phyloP scores from a whole-genome alignment of 352 stramenopile species.

The Phytopythium helicoides region DNA sequence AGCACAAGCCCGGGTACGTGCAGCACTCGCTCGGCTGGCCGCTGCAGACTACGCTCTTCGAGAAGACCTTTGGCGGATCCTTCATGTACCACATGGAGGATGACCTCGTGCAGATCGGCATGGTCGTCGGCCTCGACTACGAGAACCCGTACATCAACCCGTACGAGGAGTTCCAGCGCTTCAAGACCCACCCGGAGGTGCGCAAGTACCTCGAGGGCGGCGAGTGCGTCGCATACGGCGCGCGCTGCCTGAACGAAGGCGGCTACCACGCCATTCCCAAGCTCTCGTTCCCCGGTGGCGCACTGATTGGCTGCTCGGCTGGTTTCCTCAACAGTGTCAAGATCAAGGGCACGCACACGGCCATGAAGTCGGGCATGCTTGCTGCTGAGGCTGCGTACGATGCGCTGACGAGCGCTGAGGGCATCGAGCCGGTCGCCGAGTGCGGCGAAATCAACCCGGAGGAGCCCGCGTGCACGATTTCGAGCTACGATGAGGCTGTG shows the following conservation, averaged over 20 bases:
- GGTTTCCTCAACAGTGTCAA: constrained; percentile 99
- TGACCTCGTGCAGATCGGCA: constrained; percentile 93
- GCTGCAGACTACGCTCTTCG: constrained; percentile 88
- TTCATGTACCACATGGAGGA: constrained; percentile 99
- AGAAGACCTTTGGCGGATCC: constrained; percentile 96
- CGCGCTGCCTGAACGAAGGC: constrained; percentile 92
- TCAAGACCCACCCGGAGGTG: constrained; percentile 97
- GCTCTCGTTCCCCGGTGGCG: constrained; percentile 96
- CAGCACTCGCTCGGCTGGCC: constrained; percentile 99
- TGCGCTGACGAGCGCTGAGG: constrained; percentile 48
- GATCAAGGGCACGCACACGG: constrained; percentile 99
- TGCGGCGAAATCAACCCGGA: constrained; percentile 72
- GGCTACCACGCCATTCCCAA: constrained; percentile 98
- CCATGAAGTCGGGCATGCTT: constrained; percentile 98
- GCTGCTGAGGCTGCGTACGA: constrained; percentile 96
- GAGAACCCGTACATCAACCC: constrained; percentile 99
- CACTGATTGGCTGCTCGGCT: constrained; percentile 95
- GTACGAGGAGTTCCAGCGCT: constrained; percentile 99
- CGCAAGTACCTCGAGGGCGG: constrained; percentile 93
- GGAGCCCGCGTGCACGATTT: constrained; percentile 63
- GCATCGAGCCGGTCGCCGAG: constrained; percentile 54
- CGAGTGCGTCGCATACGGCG: constrained; percentile 97
- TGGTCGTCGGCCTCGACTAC: constrained; percentile 99
- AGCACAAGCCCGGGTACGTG: constrained; percentile 93
- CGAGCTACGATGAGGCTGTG: constrained; percentile 86